phyloP scores from a whole-genome alignment of 345 rosid genomes.

The Draba incana region DNA sequence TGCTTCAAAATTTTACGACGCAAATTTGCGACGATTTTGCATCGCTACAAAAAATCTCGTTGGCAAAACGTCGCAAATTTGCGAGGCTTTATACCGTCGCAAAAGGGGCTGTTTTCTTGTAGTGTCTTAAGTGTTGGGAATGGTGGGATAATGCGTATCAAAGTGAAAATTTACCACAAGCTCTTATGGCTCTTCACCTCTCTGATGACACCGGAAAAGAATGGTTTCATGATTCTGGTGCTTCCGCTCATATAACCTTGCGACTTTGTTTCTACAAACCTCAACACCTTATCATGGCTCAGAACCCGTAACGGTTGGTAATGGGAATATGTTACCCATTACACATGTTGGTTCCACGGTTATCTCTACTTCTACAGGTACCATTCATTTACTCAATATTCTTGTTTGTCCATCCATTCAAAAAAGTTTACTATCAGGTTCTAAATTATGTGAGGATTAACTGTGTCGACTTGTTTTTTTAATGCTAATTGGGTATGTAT shows the following conservation, averaged over 20 bases:
- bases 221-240: neutral
- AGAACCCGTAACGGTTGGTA: neutral
- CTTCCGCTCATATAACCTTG: neutral
- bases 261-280: accelerated
- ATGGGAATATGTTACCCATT: neutral
- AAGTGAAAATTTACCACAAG: no score
- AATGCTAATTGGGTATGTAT: neutral
- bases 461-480: neutral
- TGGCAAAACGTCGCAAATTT: no score
- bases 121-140: no score
- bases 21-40: no score
- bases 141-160: no score
- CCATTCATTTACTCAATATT: neutral
- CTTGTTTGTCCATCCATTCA: neutral
- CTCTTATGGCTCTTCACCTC: no score
- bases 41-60: no score
- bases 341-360: neutral
- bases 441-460: neutral
- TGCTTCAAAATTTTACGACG: no score
- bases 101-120: no score
- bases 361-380: neutral
- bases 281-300: neutral
- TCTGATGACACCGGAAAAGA: no score
- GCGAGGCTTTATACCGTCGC: no score
- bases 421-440: neutral